Evolutionary conservation across 2,329 filamentous ascomycete genomes (phyloP), one percentile per base, ranked within the genome.

Genomic region (Fusarium azukiicola): DNA sequence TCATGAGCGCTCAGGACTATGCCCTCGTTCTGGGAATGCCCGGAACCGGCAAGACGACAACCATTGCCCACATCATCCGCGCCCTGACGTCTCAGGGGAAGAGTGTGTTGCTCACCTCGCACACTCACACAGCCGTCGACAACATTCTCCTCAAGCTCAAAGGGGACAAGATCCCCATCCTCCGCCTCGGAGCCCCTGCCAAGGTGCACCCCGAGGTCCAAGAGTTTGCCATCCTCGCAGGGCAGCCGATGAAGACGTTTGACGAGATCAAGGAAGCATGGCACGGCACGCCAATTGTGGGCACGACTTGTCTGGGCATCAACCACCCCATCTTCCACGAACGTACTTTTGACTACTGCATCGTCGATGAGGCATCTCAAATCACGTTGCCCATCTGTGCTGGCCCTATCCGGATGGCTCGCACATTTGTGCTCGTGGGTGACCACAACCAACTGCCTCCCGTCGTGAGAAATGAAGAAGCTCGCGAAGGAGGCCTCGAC

Each of bases 21-120:
- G 97, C 98, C 12, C 91, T 99, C n/a, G 97, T 99, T 17, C 93
- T 99, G 27, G 98, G 98, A 40, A 99, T 99, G 98, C 98, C 98
- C 3, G 98, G 98, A 12, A 99, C 98, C 0, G 98, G 98, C 73
- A 99, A 99, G 87, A 99, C 98, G 5, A 99, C 98, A 0, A 99
- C 98, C 0, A 99, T 99, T 83, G 97, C 97, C 9, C 97, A 99
- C 85, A 99, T 99, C 81, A 99, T 99, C 82, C 95, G 96, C 58
- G 96, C 97, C 2, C 90, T 99, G 42, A 95, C 98, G 9, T 94
- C 95, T 1, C 96, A 98, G 85, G 96, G 96, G 16, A 99, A 99
- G 88, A 98, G 96, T 72, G 97, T 99, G 19, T 90, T 99, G 11
- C 90, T 99, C 52, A 98, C 98, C 1, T 99, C 97, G 0, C 99